A percentile compares a stretch with the other conserved stretches of the same genome.
phyloP scores from a whole-genome alignment of 768 basidiomycete species.

The Leccinum incarnatum region DNA sequence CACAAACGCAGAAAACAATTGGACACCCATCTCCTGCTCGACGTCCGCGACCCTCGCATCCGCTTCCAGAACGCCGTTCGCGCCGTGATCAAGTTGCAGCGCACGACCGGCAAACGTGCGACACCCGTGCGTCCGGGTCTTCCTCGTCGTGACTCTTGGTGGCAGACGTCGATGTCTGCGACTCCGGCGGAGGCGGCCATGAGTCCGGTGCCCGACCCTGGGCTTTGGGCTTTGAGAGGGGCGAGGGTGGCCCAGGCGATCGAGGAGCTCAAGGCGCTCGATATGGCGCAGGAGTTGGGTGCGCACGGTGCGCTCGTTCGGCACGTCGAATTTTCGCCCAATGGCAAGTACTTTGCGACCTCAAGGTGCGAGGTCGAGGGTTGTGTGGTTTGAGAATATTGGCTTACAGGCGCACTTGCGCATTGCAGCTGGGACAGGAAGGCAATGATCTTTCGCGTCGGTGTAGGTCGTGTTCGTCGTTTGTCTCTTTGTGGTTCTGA shows the following conservation, averaged over 20 bases:
- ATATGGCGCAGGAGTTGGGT: conserved; percentile 36
- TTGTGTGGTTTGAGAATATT: neutral
- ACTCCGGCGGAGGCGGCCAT: neutral
- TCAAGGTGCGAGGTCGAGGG: conserved; percentile 37
- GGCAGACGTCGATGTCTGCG: conserved; percentile 16
- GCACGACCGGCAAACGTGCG: conserved; percentile 25
- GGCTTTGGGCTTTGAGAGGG: conserved; percentile 30
- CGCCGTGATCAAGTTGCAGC: conserved; percentile 41
- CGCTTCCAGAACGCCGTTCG: conserved; percentile 43
- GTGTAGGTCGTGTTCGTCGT: conserved; percentile 27
- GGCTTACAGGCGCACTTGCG: neutral
- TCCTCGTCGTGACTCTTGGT: conserved; percentile 28
- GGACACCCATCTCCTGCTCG: conserved; percentile 13
- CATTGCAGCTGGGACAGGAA: conserved; percentile 46
- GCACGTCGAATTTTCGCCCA: conserved; percentile 55
- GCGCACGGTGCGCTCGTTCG: conserved; percentile 49
- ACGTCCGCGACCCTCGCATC: conserved; percentile 23
- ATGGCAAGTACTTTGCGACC: conserved; percentile 52
- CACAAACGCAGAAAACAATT: neutral
- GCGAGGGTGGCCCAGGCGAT: conserved; percentile 39
- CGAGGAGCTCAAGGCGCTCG: conserved; percentile 39
- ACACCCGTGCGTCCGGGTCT: conserved; percentile 21
- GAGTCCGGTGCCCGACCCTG: conserved; percentile 20
- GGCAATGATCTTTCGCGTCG: conserved; percentile 45
- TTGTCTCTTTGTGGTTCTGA: neutral